Percentiles rank a stretch among this genome's conserved stretches.
phyloP scores from a whole-genome alignment of 495 filamentous ascomycete species.

The Arthonia radiata region DNA sequence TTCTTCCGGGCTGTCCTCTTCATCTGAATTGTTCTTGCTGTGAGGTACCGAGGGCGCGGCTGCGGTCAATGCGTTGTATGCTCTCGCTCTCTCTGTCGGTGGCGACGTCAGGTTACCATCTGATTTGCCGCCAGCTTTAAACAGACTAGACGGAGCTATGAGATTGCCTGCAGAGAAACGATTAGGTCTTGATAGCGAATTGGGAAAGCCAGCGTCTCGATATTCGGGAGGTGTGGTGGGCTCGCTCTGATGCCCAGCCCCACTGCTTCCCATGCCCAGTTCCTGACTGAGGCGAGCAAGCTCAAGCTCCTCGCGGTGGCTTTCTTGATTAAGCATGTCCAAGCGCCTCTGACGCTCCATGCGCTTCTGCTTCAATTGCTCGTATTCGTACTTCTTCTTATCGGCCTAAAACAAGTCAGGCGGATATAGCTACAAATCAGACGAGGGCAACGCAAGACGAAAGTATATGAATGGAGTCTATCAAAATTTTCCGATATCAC shows the following conservation, averaged over 20 bases:
- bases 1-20: conserved; percentile 40
- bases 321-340: too few species aligned
- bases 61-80: conserved; percentile 24
- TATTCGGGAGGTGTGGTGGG: conserved; percentile 95
- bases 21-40: conserved; percentile 62
- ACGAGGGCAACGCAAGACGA: too few species aligned
- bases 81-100: conserved; percentile 23
- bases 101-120: conserved; percentile 46
- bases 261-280: conserved; percentile 30
- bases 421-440: too few species aligned
- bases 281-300: conserved; percentile 61
- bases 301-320: conserved; percentile 54
- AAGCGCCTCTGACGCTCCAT: too few species aligned
- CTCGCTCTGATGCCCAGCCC: conserved; percentile 60
- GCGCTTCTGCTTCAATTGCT: too few species aligned
- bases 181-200: conserved; percentile 48
- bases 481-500: too few species aligned
- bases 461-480: too few species aligned
- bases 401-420: too few species aligned
- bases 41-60: conserved; percentile 50
- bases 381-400: too few species aligned
- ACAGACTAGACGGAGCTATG: conserved; percentile 51
- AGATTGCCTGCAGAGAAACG: conserved; percentile 66
- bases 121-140: conserved; percentile 46
- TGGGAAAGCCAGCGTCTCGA: conserved; percentile 48